A percentile compares a stretch with the other conserved stretches of the same genome.
phyloP scores from a whole-genome alignment of 2,329 filamentous ascomycete genomes.

The Chrysosporium queenslandicum region DNA sequence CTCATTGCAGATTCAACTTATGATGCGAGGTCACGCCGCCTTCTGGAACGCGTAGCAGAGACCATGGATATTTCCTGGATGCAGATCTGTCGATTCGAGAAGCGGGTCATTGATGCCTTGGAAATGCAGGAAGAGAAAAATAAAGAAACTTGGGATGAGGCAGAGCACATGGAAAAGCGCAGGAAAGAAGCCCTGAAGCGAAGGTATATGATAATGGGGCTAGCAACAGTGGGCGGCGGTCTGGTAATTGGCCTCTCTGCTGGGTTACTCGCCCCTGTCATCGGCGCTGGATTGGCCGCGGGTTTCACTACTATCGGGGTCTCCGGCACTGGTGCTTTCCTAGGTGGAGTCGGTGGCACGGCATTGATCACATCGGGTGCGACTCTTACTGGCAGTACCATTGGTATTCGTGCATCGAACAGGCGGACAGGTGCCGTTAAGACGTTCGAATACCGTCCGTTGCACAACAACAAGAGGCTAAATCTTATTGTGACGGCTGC shows the following conservation, averaged over 20 bases:
- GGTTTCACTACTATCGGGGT: conserved; percentile 94
- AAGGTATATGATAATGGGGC: conserved; percentile 87
- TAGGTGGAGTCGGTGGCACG: conserved; percentile 83
- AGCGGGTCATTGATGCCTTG: conserved; percentile 87
- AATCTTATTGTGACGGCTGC: conserved; percentile 92
- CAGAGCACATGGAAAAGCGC: conserved; percentile 80
- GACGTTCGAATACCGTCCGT: conserved; percentile 90
- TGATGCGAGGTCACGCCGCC: conserved; percentile 72
- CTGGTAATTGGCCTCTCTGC: conserved; percentile 92
- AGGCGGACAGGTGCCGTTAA: conserved; percentile 82
- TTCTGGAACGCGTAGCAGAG: conserved; percentile 73
- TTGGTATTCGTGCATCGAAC: conserved; percentile 76
- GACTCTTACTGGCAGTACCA: conserved; percentile 73
- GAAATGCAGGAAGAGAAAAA: conserved; percentile 95
- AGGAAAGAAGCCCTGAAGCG: conserved; percentile 71
- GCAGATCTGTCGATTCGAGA: conserved; percentile 94
- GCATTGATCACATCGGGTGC: conserved; percentile 88
- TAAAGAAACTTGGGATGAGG: conserved; percentile 96
- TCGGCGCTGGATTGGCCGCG: conserved; percentile 84
- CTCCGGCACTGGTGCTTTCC: conserved; percentile 74
- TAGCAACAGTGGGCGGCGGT: conserved; percentile 90
- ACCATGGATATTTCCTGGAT: conserved; percentile 77
- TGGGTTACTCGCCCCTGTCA: conserved; percentile 81
- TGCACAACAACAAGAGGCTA: conserved; percentile 96
- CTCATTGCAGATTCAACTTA: conserved; percentile 95